Evolutionary conservation across 331 rosid species (phyloP), one percentile per base, ranked within the genome.

Genomic region (Prunus yedoensis): DNA sequence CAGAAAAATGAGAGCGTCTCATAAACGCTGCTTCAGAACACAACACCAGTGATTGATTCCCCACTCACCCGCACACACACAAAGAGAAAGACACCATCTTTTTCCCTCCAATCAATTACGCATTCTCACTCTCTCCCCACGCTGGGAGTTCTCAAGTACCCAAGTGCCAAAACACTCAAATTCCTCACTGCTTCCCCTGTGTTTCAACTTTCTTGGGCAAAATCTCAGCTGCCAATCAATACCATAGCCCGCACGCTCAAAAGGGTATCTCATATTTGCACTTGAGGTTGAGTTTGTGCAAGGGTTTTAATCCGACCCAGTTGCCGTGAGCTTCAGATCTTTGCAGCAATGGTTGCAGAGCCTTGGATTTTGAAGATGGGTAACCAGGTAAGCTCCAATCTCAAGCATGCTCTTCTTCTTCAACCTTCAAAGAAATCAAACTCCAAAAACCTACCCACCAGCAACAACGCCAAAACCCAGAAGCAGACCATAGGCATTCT

Each of bases 301-400:
- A 3, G 30, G 3, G 30, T 66, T 66, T 41, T 38, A 10, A n/a
- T 21, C 14, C 32, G 69, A 74, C 77, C 30, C 60, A 50, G 66
- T 63, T 73, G 16, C 51, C 50, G 27, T 73, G 23, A 27, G 78
- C 62, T 78, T 11, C 70, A 35, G 74, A 72, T 73, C 77, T 62
- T 41, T 67, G n/a, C 63, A 82, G 91, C 87, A 77, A 94, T 92
- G 99, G 96, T 90, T 76, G 97, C 97, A 63, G 97, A 95, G 83
- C 87, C 92, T 80, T 95, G 99, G 99, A 77, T 95, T 85, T 82
- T 95, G 60, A 95, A 89, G 89, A 90, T 95, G 91, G 94, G 99
- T 35, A 92, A 85, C 88, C 97, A 95, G 79, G 97, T 95, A 13
- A 92, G 97, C 68, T 50, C 93, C 15, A 95, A 95, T 87, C 87